Conservation (phyloP, 2,329 filamentous ascomycete genomes). For the Exserohilum rostratum region DNA sequence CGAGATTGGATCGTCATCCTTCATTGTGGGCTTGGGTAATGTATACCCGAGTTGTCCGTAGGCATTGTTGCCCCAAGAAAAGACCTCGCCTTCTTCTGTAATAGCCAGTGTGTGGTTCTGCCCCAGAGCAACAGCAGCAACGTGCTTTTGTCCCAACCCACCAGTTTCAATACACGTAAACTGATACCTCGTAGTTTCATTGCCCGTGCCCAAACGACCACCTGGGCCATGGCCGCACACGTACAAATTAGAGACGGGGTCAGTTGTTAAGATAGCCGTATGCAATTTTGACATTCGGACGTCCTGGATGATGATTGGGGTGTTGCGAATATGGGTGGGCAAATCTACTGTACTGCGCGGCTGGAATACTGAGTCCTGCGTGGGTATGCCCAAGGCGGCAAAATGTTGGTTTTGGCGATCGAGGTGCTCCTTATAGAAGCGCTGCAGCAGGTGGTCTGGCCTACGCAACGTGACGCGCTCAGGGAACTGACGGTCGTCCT, state of each 20-base stretch:
- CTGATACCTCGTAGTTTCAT: constrained; percentile 86
- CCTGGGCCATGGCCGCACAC: constrained; percentile 91
- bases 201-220: constrained; percentile 84
- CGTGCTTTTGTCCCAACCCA: constrained; percentile 72
- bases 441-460: constrained; percentile 75
- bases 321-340: constrained; percentile 73
- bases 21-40: constrained; percentile 68
- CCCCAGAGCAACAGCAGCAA: constrained; percentile 80
- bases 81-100: constrained; percentile 84
- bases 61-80: constrained; percentile 91
- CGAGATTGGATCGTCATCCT: constrained; percentile 85
- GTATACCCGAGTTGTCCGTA: constrained; percentile 86
- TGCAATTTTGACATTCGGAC: constrained; percentile 90
- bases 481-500: constrained; percentile 91
- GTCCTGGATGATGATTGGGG: constrained; percentile 77
- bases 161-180: constrained; percentile 83
- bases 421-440: constrained; percentile 74
- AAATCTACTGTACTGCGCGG: constrained; percentile 60
- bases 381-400: constrained; percentile 44
- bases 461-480: constrained; percentile 80
- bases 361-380: constrained; percentile 32
- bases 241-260: constrained; percentile 88
- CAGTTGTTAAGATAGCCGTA: constrained; percentile 84
- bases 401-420: constrained; percentile 52
- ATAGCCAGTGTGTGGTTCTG: constrained; percentile 91